Percentiles rank a stretch among this genome's conserved stretches.
These are phyloP conservation scores for Hyaloscypha hepaticicola DNA, from an alignment of 495 filamentous ascomycete species.

Conservation along the genomic window DNA sequence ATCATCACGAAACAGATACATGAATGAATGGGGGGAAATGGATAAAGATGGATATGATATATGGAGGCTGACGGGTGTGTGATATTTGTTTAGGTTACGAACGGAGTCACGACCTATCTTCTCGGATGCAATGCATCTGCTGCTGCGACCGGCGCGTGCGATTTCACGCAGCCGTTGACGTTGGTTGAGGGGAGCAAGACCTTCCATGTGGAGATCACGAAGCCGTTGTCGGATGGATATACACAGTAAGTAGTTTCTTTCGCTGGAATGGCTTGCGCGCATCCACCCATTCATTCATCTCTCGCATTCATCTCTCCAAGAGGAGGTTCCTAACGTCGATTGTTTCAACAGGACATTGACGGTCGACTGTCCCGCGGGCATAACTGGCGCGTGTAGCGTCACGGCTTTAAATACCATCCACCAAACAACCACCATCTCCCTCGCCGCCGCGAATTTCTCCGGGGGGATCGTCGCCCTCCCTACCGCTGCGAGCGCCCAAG, in stretches of 20 bases:
- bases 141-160: neutral
- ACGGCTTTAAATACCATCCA: neutral
- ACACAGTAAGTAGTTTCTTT: slow-evolving; percentile 14
- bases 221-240: neutral
- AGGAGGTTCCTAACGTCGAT: neutral
- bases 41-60: neutral
- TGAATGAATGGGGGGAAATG: neutral
- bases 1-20: neutral
- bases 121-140: slow-evolving; percentile 5
- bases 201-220: slow-evolving; percentile 5
- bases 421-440: slow-evolving; percentile 5
- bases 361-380: neutral
- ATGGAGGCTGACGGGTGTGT: neutral
- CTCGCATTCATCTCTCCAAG: neutral
- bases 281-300: neutral
- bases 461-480: neutral
- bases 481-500: neutral
- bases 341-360: neutral
- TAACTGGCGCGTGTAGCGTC: neutral
- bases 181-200: slow-evolving; percentile 15
- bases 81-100: neutral
- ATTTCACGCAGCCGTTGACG: slow-evolving; percentile 18
- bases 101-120: slow-evolving; percentile 17
- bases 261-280: too few relatives aligned
- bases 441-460: neutral